Evolutionary conservation across 169 alveolate species (phyloP).

Genomic region (Plasmodium chabaudi): DNA sequence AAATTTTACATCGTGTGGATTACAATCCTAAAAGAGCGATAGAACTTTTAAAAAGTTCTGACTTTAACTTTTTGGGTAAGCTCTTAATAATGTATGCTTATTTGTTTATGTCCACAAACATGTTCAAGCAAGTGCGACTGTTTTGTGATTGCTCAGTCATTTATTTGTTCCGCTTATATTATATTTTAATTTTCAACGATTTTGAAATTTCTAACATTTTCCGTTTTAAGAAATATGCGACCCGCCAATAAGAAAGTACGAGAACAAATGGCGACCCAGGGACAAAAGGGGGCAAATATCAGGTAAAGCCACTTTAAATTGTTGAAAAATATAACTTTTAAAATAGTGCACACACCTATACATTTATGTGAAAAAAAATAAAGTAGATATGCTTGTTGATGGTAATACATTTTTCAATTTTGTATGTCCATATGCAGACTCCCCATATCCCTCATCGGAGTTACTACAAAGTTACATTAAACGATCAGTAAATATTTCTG

Average conservation of each 20-base stretch:
- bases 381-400: not conserved
- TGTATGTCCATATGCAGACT: conserved; percentile 5
- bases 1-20: conserved; percentile 88
- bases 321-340: not conserved
- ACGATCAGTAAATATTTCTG: conserved; percentile 38
- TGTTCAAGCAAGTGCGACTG: not conserved
- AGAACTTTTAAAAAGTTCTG: conserved; percentile 87
- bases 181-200: not conserved
- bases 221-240: conserved; percentile 84
- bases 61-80: conserved; percentile 84
- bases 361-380: not conserved
- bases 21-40: conserved; percentile 90
- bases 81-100: not conserved
- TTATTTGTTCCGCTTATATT: not conserved
- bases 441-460: conserved; percentile 72
- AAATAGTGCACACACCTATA: not conserved
- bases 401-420: not conserved
- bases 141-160: not conserved
- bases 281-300: conserved; percentile 89
- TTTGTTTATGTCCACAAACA: not conserved
- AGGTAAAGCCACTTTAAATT: not conserved
- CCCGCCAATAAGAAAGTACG: conserved; percentile 88
- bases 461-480: conserved; percentile 53
- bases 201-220: not conserved
- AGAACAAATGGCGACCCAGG: conserved; percentile 91